These are phyloP conservation scores for Lithohypha guttulata DNA, from an alignment of 2,329 filamentous ascomycete species.

Conservation along the genomic window DNA sequence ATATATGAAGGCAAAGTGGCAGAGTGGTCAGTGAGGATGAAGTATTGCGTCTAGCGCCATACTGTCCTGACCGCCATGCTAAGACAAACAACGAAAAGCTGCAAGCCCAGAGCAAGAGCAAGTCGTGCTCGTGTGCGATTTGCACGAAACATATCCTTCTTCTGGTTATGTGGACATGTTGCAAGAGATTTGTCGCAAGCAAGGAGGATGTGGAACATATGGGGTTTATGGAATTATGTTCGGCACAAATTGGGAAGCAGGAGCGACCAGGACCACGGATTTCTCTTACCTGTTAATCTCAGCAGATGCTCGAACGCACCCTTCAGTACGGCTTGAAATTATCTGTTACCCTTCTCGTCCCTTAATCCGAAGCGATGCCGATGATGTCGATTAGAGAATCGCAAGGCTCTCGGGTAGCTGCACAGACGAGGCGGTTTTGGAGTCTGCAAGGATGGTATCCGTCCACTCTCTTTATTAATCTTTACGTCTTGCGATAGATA, in stretches of 20 bases:
- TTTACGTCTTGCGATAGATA: not conserved
- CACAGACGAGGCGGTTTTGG: conserved; percentile 8
- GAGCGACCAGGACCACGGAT: conserved; percentile 2
- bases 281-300: conserved; percentile 9
- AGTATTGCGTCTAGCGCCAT: not conserved
- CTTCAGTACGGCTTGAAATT: conserved; percentile 4
- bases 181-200: not conserved
- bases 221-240: conserved; percentile 9
- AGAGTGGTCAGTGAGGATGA: not conserved
- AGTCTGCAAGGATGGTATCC: conserved; percentile 2
- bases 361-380: not conserved
- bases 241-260: conserved; percentile 5
- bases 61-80: conserved; percentile 4
- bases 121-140: conserved; percentile 1
- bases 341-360: conserved; percentile 4
- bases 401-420: conserved; percentile 6
- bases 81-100: no score
- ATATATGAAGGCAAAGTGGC: not conserved
- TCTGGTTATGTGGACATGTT: not conserved
- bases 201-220: conserved; percentile 12
- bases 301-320: conserved; percentile 2
- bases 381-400: conserved; percentile 6
- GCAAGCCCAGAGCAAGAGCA: no score
- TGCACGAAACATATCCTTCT: not conserved
- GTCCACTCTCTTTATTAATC: not conserved